A percentile compares a stretch with the other conserved stretches of the same genome.
phyloP scores from a whole-genome alignment of 2,329 filamentous ascomycete genomes.

The Cryphonectria carpinicola region DNA sequence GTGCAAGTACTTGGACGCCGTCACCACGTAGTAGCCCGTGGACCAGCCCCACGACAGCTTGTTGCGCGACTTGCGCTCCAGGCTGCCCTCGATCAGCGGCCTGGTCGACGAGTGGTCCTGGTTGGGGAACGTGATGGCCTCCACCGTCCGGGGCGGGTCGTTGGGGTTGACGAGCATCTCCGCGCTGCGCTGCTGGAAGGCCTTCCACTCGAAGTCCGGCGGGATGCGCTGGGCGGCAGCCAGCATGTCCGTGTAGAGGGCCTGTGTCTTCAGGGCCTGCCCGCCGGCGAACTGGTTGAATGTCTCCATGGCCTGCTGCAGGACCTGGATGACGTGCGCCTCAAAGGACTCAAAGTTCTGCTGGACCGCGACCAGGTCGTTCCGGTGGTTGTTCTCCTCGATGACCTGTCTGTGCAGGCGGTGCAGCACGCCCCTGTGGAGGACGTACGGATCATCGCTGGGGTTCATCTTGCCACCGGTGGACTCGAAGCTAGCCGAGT shows the following conservation, averaged over 20 bases:
- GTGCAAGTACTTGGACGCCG: conserved; percentile 85
- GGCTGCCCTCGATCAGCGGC: conserved; percentile 81
- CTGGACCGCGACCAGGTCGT: conserved; percentile 91
- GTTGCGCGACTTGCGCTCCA: conserved; percentile 90
- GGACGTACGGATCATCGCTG: conserved; percentile 82
- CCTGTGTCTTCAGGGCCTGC: conserved; percentile 80
- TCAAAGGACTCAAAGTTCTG: conserved; percentile 88
- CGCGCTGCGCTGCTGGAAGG: conserved; percentile 74
- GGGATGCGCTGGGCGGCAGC: conserved; percentile 76
- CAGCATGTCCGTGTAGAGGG: conserved; percentile 84
- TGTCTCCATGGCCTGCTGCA: conserved; percentile 81
- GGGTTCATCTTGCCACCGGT: conserved; percentile 72
- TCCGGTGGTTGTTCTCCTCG: conserved; percentile 94
- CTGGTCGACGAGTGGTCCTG: conserved; percentile 80
- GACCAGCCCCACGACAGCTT: conserved; percentile 78
- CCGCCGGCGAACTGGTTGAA: conserved; percentile 81
- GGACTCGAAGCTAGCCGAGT: conserved; percentile 80
- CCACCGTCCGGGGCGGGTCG: conserved; percentile 72
- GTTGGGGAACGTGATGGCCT: conserved; percentile 83
- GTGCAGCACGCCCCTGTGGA: conserved; percentile 80
- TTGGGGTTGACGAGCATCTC: conserved; percentile 78
- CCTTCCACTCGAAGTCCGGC: conserved; percentile 87
- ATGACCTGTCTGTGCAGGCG: conserved; percentile 87
- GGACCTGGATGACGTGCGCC: conserved; percentile 76
- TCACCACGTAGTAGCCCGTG: conserved; percentile 87